Evolutionary conservation across 1,139 yeast genomes (phyloP).

Genomic region (Saccharomycopsis hybrid): DNA sequence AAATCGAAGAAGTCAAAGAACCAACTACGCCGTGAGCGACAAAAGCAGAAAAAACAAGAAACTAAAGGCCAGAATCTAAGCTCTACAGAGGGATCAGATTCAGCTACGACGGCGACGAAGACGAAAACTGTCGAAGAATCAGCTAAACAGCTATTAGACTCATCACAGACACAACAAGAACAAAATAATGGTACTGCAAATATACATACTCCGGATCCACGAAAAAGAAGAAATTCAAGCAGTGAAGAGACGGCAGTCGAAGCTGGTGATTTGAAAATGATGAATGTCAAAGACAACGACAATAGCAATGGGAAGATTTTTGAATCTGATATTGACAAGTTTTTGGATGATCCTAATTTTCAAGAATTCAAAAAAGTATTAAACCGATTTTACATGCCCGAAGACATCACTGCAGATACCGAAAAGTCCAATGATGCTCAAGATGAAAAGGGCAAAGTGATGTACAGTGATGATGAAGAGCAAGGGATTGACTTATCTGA

Average conservation of each 20-base stretch:
- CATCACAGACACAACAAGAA: constrained; percentile 6
- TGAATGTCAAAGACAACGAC: background rate
- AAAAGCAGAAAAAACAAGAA: constrained; percentile 12
- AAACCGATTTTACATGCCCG: constrained; percentile 34
- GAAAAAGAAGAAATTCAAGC: background rate
- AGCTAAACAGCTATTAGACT: constrained; percentile 4
- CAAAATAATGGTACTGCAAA: background rate
- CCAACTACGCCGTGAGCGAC: constrained; percentile 17
- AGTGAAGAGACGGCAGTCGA: background rate
- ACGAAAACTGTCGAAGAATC: constrained; percentile 1
- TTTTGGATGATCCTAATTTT: constrained; percentile 34
- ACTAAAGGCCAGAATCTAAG: background rate
- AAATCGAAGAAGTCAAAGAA: constrained; percentile 26
- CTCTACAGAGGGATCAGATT: constrained; percentile 12
- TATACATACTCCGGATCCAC: background rate
- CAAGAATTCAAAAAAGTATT: constrained; percentile 39
- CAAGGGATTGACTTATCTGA: constrained; percentile 5
- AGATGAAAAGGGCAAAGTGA: constrained; percentile 22
- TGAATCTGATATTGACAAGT: constrained; percentile 26
- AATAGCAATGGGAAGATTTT: constrained; percentile 19
- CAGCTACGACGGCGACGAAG: background rate
- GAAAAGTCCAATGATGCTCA: constrained; percentile 22
- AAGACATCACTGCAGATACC: constrained; percentile 19
- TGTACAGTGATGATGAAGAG: constrained; percentile 20
- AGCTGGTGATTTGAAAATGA: background rate